Conservation (phyloP, 129 eudicot species). For the Mikania micrantha region DNA sequence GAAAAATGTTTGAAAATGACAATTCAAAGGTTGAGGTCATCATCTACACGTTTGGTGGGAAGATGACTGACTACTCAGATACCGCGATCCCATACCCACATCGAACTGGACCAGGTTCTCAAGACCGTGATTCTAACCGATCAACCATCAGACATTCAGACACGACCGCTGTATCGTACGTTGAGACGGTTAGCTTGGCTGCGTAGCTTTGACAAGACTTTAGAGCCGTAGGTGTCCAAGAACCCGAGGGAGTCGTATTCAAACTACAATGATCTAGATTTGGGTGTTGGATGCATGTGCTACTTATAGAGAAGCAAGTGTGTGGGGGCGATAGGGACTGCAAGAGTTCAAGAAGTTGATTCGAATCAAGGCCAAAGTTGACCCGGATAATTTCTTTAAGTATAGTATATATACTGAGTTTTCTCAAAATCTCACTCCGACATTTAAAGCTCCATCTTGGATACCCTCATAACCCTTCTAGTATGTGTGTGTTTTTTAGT, state of each 20-base stretch:
- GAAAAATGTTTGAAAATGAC: too few relatives aligned
- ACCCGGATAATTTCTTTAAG: constrained; percentile 21
- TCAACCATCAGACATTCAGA: background rate
- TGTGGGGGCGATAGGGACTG: too few relatives aligned
- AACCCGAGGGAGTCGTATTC: constrained; percentile 20
- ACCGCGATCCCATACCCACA: constrained; percentile 15
- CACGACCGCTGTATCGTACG: background rate
- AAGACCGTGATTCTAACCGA: background rate
- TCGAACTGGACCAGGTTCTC: constrained; percentile 2
- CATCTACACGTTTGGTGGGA: constrained; percentile 16
- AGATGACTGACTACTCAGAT: background rate
- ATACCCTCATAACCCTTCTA: too few relatives aligned
- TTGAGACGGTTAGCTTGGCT: constrained; percentile 3
- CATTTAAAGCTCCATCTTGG: background rate
- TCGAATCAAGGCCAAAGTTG: constrained; percentile 19
- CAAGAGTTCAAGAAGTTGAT: constrained; percentile 26
- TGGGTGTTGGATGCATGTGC: constrained; percentile 10
- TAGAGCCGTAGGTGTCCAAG: constrained; percentile 20
- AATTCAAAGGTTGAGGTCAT: background rate
- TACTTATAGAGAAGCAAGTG: background rate
- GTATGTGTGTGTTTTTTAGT: too few relatives aligned
- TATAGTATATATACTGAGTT: constrained; percentile 17
- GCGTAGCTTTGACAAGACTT: background rate
- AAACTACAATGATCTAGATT: constrained; percentile 26
- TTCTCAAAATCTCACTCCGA: background rate